These are phyloP conservation scores for Scutellaria baicalensis DNA, from an alignment of 257 asterid genomes.

Conservation along the genomic window DNA sequence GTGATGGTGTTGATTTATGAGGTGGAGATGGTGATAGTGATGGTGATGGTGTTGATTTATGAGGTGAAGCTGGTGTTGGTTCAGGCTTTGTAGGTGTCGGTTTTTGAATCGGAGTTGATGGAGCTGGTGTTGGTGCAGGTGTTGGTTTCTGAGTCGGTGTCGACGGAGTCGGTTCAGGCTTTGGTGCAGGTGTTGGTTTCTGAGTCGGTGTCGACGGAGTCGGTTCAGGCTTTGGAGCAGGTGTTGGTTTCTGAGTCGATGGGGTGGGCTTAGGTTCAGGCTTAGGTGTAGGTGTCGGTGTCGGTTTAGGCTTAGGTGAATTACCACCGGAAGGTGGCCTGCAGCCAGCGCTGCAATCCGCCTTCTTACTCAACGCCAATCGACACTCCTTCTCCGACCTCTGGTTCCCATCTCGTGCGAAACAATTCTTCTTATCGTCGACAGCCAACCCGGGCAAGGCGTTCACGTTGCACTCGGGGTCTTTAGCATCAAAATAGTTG, in stretches of 20 bases:
- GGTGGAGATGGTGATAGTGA: background rate
- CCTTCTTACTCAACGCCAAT: slow-evolving; percentile 27
- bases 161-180: background rate
- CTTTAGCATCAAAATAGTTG: slow-evolving; percentile 46
- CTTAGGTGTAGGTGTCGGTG: background rate
- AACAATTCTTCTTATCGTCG: slow-evolving; percentile 48
- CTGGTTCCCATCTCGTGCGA: slow-evolving; percentile 30
- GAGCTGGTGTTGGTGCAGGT: background rate
- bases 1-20: background rate
- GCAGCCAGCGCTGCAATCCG: slow-evolving; percentile 45
- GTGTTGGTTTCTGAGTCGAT: background rate
- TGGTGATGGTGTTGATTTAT: background rate
- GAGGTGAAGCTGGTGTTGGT: background rate
- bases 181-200: background rate
- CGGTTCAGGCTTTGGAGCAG: background rate
- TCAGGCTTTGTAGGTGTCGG: slow-evolving; percentile 1
- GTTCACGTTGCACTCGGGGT: slow-evolving; percentile 11
- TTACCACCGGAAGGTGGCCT: slow-evolving; percentile 6
- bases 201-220: background rate
- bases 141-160: background rate
- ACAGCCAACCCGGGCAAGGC: slow-evolving; percentile 17
- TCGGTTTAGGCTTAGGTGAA: background rate
- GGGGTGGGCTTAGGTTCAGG: background rate
- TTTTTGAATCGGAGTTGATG: background rate
- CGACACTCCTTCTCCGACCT: slow-evolving; percentile 42